phyloP scores from a whole-genome alignment of 2,329 filamentous ascomycete species.

The Lecanicillium sp. region DNA sequence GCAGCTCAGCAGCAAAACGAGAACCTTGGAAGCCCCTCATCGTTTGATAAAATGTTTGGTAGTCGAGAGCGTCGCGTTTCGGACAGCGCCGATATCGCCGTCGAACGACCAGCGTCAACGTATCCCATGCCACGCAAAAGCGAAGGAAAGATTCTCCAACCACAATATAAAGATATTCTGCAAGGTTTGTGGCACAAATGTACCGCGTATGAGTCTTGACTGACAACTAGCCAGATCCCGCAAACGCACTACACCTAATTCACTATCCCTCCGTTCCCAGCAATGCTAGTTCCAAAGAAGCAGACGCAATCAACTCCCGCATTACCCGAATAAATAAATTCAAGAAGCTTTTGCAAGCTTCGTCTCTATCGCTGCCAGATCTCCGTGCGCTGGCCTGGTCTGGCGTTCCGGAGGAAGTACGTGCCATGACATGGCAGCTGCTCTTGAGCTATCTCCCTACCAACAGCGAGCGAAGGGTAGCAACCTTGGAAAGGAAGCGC shows the following conservation, averaged over 20 bases:
- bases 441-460: constrained; percentile 91
- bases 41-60: constrained; percentile 29
- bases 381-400: constrained; percentile 86
- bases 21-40: constrained; percentile 24
- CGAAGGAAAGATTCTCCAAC: constrained; percentile 90
- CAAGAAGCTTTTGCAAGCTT: constrained; percentile 89
- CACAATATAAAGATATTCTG: constrained; percentile 96
- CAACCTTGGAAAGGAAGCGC: constrained; percentile 85
- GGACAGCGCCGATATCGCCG: constrained; percentile 88
- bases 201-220: too few relatives aligned
- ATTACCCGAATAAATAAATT: constrained; percentile 98
- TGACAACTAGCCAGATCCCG: constrained; percentile 51
- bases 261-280: constrained; percentile 70
- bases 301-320: constrained; percentile 76
- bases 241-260: constrained; percentile 91
- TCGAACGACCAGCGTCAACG: constrained; percentile 72
- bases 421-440: constrained; percentile 98
- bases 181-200: constrained; percentile 39
- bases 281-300: constrained; percentile 72
- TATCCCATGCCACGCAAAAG: constrained; percentile 86
- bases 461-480: constrained; percentile 87
- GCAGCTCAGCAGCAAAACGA: constrained; percentile 33
- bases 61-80: constrained; percentile 51
- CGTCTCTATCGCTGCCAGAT: constrained; percentile 77
- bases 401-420: constrained; percentile 87